A percentile compares a stretch with the other conserved stretches of the same genome.
Evolutionary conservation across 108 stramenopile species (phyloP).

Genomic region (Thalassiosira profunda): DNA sequence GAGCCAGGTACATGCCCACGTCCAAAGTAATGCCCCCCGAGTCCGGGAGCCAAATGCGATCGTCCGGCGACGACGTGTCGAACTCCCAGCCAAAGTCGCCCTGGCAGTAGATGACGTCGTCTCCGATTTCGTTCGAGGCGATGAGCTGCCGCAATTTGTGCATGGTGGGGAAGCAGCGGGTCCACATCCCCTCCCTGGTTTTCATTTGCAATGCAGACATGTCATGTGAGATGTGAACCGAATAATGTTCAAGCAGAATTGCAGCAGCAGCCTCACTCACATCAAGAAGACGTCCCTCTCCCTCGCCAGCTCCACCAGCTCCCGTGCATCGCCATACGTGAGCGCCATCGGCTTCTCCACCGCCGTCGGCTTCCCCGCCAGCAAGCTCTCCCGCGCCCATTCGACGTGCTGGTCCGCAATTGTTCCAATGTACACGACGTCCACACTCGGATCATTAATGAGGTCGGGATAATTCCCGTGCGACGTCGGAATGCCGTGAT

Average conservation of each 20-base stretch:
- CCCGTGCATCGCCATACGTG: constrained; percentile 4
- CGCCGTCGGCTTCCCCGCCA: constrained; percentile 45
- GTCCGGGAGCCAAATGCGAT: constrained; percentile 48
- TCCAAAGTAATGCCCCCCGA: constrained; percentile 54
- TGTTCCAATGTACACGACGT: constrained; percentile 66
- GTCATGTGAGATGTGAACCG: no score
- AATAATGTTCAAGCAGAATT: no score
- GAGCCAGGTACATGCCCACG: constrained; percentile 63
- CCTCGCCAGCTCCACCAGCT: constrained; percentile 42
- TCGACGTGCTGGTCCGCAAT: constrained; percentile 56
- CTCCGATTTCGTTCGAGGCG: constrained; percentile 43
- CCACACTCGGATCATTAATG: constrained; percentile 36
- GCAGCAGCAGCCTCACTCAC: no score
- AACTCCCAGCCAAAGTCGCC: constrained; percentile 58
- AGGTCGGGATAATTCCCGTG: constrained; percentile 47
- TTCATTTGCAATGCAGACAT: background rate
- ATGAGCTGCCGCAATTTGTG: constrained; percentile 46
- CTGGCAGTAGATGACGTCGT: constrained; percentile 41
- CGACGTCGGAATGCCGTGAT: constrained; percentile 43
- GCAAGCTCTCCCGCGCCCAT: constrained; percentile 32
- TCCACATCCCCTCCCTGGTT: constrained; percentile 64
- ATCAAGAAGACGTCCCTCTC: constrained; percentile 40
- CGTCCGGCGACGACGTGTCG: constrained; percentile 2
- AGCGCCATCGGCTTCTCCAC: constrained; percentile 61
- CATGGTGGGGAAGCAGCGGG: constrained; percentile 64